Evolutionary conservation across 169 alveolate species (phyloP).

Genomic region (Plasmodium gallinaceum): DNA sequence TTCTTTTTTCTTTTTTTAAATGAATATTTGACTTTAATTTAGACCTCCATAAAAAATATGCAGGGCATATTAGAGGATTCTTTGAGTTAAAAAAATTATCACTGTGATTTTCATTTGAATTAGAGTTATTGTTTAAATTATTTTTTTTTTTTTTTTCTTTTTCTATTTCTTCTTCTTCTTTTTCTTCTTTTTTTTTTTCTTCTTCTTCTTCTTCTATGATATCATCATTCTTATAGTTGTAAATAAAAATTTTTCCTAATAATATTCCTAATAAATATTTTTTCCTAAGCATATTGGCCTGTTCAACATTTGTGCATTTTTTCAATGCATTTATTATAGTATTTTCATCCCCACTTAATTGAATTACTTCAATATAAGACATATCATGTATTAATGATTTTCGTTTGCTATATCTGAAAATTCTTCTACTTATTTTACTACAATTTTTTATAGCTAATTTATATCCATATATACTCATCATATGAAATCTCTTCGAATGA

Average conservation of each 20-base stretch:
- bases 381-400: conserved; percentile 85
- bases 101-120: background rate
- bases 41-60: conserved; percentile 63
- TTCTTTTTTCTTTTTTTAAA: conserved; percentile 7
- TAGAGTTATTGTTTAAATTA: background rate
- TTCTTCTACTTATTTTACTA: conserved; percentile 88
- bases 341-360: conserved; percentile 32
- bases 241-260: conserved; percentile 57
- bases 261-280: conserved; percentile 28
- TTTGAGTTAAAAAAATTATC: conserved; percentile 47
- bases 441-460: conserved; percentile 87
- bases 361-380: conserved; percentile 75
- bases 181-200: background rate
- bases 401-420: conserved; percentile 84
- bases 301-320: conserved; percentile 42
- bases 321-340: conserved; percentile 12
- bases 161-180: background rate
- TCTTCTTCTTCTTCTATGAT: background rate
- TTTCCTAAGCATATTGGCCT: conserved; percentile 40
- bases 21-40: conserved; percentile 7
- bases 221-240: conserved; percentile 11
- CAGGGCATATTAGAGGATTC: conserved; percentile 48
- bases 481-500: conserved; percentile 94
- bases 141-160: background rate
- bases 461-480: conserved; percentile 92